phyloP scores from a whole-genome alignment of 2,329 filamentous ascomycete species.

The Stemphylium lycopersici region DNA sequence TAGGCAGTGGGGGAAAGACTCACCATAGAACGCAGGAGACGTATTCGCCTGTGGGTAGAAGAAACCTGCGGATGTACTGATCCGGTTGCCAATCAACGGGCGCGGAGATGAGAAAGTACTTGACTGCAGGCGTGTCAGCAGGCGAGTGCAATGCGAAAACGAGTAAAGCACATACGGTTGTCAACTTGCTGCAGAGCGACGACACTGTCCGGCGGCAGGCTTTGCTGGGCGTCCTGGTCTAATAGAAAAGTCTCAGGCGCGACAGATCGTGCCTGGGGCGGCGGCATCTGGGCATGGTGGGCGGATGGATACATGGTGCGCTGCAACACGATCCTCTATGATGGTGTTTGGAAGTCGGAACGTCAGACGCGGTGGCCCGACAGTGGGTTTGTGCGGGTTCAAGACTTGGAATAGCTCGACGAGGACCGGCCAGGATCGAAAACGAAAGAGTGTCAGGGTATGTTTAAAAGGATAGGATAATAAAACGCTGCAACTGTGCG shows the following conservation, averaged over 20 bases:
- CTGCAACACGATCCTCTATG: constrained; percentile 45
- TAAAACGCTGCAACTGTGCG: constrained; percentile 41
- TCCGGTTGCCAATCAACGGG: constrained; percentile 97
- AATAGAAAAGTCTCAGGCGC: constrained; percentile 99
- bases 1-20: background rate
- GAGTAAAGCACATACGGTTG: constrained; percentile 71
- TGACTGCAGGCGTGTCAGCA: constrained; percentile 67
- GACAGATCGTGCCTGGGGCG: constrained; percentile 69
- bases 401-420: constrained; percentile 41
- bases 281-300: constrained; percentile 80
- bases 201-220: constrained; percentile 92
- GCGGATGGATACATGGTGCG: constrained; percentile 56
- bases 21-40: constrained; percentile 96
- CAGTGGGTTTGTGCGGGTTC: constrained; percentile 17
- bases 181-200: constrained; percentile 98
- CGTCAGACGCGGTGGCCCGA: constrained; percentile 37
- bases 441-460: constrained; percentile 46
- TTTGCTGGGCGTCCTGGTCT: constrained; percentile 95
- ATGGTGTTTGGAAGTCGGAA: constrained; percentile 34
- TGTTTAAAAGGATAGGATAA: constrained; percentile 38
- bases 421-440: constrained; percentile 48
- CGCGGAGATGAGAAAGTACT: constrained; percentile 99
- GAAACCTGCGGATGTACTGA: constrained; percentile 94
- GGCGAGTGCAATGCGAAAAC: constrained; percentile 21
- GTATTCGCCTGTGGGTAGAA: constrained; percentile 96